These are phyloP conservation scores for Petasospora rhodanensis DNA, from an alignment of 1,139 yeast genomes.

Conservation along the genomic window DNA sequence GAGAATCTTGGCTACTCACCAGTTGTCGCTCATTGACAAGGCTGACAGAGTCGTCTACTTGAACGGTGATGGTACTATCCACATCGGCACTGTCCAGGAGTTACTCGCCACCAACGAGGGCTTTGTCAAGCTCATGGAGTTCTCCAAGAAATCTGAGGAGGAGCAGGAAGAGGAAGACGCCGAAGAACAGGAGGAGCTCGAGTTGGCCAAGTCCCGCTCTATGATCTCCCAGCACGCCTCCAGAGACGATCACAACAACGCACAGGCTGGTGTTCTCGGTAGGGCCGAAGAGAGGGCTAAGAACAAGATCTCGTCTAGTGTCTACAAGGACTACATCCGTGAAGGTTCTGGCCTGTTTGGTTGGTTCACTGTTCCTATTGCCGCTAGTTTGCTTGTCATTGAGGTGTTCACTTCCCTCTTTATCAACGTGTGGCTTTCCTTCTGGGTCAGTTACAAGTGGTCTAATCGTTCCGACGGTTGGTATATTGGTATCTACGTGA, in stretches of 20 bases:
- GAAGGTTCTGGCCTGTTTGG: conserved; percentile 44
- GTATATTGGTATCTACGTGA: conserved; percentile 67
- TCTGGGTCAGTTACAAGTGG: conserved; percentile 68
- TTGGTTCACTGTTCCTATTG: conserved; percentile 39
- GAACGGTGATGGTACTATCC: conserved; percentile 58
- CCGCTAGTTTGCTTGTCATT: conserved; percentile 35
- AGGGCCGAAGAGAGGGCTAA: conserved; percentile 46
- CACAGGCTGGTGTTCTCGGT: conserved; percentile 35
- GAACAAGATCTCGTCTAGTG: conserved; percentile 42
- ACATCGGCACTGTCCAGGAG: conserved; percentile 52
- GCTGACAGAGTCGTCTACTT: conserved; percentile 70
- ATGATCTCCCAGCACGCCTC: conserved; percentile 8
- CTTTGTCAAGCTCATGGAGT: conserved; percentile 50
- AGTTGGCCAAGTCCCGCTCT: conserved; percentile 3
- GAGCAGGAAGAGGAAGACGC: conserved; percentile 35
- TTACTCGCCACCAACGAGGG: conserved; percentile 40
- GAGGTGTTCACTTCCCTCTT: conserved; percentile 60
- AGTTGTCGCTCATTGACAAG: conserved; percentile 58
- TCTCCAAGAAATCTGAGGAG: conserved; percentile 33
- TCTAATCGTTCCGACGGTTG: conserved; percentile 41
- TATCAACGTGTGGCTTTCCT: conserved; percentile 80
- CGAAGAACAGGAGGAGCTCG: conserved; percentile 12
- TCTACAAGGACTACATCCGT: conserved; percentile 47
- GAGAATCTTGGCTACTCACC: conserved; percentile 80
- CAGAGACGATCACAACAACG: conserved; percentile 30